Percentiles rank a stretch among this genome's conserved stretches.
phyloP scores from a whole-genome alignment of 306 rosid species.

The Citrullus mucosospermus region DNA sequence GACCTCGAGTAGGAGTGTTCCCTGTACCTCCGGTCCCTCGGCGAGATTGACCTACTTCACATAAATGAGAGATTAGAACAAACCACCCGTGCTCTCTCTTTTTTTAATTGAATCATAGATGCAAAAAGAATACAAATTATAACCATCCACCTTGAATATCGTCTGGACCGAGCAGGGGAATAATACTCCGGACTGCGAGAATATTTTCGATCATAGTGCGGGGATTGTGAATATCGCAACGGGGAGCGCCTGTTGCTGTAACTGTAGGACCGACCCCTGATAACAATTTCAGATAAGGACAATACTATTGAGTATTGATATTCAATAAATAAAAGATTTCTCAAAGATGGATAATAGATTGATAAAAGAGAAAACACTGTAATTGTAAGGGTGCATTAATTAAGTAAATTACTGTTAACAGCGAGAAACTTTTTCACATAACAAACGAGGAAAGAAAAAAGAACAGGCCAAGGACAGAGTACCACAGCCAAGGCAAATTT shows the following conservation, averaged over 20 bases:
- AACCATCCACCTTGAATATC: slow-evolving; percentile 32
- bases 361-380: background rate
- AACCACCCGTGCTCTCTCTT: background rate
- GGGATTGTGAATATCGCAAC: slow-evolving; percentile 25
- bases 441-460: background rate
- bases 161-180: slow-evolving; percentile 35
- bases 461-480: background rate
- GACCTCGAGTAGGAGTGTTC: slow-evolving; percentile 45
- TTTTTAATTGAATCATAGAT: background rate
- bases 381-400: background rate
- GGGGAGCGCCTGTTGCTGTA: slow-evolving; percentile 24
- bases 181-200: slow-evolving; percentile 37
- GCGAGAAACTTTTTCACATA: background rate
- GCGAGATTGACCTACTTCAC: slow-evolving; percentile 54
- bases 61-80: background rate
- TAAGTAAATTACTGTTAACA: background rate
- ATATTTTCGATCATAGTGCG: slow-evolving; percentile 25
- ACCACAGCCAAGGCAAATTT: background rate
- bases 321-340: background rate
- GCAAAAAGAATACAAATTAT: background rate
- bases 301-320: background rate
- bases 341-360: background rate
- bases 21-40: slow-evolving; percentile 30
- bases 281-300: background rate
- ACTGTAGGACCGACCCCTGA: slow-evolving; percentile 29